These are phyloP conservation scores for Mycena crocata DNA, from an alignment of 768 basidiomycete species.

Conservation along the genomic window DNA sequence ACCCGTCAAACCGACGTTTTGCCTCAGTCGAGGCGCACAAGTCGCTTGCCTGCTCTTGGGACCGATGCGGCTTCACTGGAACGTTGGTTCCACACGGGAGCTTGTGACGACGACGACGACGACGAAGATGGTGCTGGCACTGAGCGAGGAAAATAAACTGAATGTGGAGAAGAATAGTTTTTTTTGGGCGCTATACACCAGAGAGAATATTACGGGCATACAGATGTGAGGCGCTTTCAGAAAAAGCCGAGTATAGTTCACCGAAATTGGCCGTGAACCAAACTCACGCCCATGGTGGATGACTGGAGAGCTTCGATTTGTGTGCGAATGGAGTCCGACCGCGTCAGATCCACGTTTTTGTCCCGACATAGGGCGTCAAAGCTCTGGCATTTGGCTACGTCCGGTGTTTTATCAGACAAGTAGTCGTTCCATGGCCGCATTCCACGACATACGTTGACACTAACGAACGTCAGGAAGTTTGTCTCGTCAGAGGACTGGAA, in stretches of 20 bases:
- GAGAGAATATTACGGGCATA: too few relatives aligned
- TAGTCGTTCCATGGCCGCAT: background rate
- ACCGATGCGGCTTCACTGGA: background rate
- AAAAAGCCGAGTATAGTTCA: too few relatives aligned
- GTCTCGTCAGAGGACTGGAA: too few relatives aligned
- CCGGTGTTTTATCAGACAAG: background rate
- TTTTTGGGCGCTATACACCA: too few relatives aligned
- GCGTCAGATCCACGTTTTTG: background rate
- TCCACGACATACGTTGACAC: background rate
- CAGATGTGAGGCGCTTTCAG: too few relatives aligned
- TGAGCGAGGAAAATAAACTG: too few relatives aligned
- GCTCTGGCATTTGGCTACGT: background rate
- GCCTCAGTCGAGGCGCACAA: background rate
- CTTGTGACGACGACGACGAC: background rate
- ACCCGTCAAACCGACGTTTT: background rate
- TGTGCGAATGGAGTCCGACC: background rate
- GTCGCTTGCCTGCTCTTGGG: background rate
- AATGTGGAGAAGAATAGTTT: too few relatives aligned
- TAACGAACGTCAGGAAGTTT: background rate
- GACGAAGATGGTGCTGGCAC: background rate
- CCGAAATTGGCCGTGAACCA: too few relatives aligned
- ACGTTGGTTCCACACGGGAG: slow-evolving; percentile 3
- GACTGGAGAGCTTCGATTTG: background rate
- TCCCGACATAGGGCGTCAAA: background rate
- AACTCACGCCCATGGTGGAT: background rate